These are phyloP conservation scores for Spatholobus suberectus DNA, from an alignment of 306 rosid species.

Conservation along the genomic window DNA sequence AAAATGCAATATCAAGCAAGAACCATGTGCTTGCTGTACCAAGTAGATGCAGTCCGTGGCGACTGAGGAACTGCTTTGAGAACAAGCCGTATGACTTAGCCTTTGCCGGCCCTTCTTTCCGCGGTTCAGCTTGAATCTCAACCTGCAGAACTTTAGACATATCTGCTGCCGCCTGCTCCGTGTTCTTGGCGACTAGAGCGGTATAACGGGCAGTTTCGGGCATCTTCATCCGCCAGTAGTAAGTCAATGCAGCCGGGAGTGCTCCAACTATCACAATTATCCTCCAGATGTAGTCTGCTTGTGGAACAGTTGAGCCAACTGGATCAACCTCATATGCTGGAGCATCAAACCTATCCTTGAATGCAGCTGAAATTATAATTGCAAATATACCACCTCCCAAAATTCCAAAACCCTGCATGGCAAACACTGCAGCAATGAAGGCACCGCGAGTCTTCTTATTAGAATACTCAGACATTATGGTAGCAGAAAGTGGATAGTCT, in stretches of 20 bases:
- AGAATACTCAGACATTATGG: conserved; percentile 85
- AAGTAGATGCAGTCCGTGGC: conserved; percentile 75
- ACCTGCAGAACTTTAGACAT: conserved; percentile 83
- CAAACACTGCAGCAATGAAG: conserved; percentile 84
- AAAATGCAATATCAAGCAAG: conserved; percentile 79
- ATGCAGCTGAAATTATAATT: conserved; percentile 54
- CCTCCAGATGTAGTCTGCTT: conserved; percentile 83
- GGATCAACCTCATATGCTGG: conserved; percentile 60
- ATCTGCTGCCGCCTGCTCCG: conserved; percentile 62
- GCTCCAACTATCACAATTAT: conserved; percentile 79
- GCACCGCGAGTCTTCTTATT: conserved; percentile 88
- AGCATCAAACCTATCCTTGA: conserved; percentile 55
- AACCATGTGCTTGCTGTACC: conserved; percentile 85
- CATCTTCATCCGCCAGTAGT: conserved; percentile 79
- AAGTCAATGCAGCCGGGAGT: conserved; percentile 73
- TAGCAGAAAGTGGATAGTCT: conserved; percentile 84
- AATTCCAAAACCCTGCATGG: conserved; percentile 91
- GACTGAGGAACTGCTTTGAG: conserved; percentile 62
- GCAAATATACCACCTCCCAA: conserved; percentile 79
- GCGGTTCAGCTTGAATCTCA: conserved; percentile 59
- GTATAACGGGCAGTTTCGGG: conserved; percentile 89
- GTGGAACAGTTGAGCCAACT: conserved; percentile 64
- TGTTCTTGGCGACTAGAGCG: conserved; percentile 76
- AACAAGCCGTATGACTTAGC: conserved; percentile 56
- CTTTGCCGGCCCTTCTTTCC: conserved; percentile 22